A percentile compares a stretch with the other conserved stretches of the same genome.
Conservation (phyloP, 169 alveolate species). For the Plasmodium coatneyi region DNA sequence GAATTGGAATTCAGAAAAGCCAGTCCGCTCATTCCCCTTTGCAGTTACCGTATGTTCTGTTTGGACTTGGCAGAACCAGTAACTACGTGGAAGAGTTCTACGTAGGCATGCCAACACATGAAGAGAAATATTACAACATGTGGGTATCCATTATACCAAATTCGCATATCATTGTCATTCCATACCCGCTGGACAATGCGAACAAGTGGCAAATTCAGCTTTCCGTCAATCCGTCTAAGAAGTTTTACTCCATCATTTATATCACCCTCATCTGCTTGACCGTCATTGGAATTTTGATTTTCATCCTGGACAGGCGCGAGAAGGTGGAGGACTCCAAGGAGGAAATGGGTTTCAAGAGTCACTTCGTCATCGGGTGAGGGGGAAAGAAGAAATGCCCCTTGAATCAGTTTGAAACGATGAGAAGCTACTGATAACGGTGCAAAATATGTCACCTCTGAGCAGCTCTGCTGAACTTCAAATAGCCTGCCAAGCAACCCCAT, state of each 20-base stretch:
- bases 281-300: constrained; percentile 79
- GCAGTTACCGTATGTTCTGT: constrained; percentile 78
- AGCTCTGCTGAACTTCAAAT: not conserved
- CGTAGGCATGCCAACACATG: constrained; percentile 85
- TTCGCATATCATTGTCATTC: constrained; percentile 83
- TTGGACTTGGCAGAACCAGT: constrained; percentile 89
- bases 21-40: constrained; percentile 77
- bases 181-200: constrained; percentile 79
- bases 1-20: constrained; percentile 78
- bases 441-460: not conserved
- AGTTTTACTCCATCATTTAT: constrained; percentile 77
- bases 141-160: constrained; percentile 88
- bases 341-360: constrained; percentile 83
- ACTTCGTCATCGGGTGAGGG: constrained; percentile 65
- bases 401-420: no score
- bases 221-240: constrained; percentile 83
- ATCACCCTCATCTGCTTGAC: constrained; percentile 78
- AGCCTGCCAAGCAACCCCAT: not conserved
- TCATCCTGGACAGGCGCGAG: constrained; percentile 82
- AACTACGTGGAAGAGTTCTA: constrained; percentile 90
- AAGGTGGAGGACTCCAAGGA: constrained; percentile 82
- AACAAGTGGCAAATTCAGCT: constrained; percentile 85
- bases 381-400: not conserved
- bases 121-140: constrained; percentile 79
- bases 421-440: not conserved